Evolutionary conservation across 2,329 filamentous ascomycete genomes (phyloP).

Genomic region (Pseudocercospora eumusae): DNA sequence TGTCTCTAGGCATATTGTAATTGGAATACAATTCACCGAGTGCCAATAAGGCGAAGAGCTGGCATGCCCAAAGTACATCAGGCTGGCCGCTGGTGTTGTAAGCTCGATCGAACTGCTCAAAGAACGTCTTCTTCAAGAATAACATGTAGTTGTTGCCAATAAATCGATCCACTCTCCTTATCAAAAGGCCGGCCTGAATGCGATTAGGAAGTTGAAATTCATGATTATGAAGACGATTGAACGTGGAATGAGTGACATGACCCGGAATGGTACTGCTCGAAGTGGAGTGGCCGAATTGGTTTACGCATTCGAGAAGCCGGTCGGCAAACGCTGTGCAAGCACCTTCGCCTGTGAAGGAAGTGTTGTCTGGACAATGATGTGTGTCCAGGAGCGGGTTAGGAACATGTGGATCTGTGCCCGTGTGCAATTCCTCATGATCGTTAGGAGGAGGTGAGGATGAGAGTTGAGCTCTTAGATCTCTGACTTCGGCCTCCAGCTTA

Average conservation of each 20-base stretch:
- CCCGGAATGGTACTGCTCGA: constrained; percentile 28
- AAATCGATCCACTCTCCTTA: constrained; percentile 32
- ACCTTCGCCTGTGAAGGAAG: constrained; percentile 31
- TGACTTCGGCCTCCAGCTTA: constrained; percentile 30
- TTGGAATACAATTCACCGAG: constrained; percentile 52
- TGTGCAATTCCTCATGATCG: neutral
- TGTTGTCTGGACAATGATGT: constrained; percentile 25
- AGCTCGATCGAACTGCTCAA: constrained; percentile 44
- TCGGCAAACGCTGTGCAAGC: constrained; percentile 33
- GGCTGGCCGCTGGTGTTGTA: constrained; percentile 41
- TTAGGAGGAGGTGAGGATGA: neutral
- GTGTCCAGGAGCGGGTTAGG: constrained; percentile 32
- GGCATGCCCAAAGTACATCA: constrained; percentile 43
- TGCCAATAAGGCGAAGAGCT: constrained; percentile 51
- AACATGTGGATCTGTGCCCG: constrained; percentile 25
- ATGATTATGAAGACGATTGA: constrained; percentile 23
- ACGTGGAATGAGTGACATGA: constrained; percentile 25
- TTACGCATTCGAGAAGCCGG: constrained; percentile 30
- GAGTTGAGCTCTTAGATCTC: constrained; percentile 20
- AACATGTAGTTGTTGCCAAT: constrained; percentile 49
- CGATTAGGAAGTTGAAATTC: constrained; percentile 31
- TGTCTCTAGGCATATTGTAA: constrained; percentile 39
- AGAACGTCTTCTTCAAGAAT: constrained; percentile 44
- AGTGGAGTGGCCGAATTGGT: constrained; percentile 16
- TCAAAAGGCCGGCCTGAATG: constrained; percentile 31